Evolutionary conservation across 1,284 basidiomycete species (phyloP).

Genomic region (Ceratobasidium sp.): DNA sequence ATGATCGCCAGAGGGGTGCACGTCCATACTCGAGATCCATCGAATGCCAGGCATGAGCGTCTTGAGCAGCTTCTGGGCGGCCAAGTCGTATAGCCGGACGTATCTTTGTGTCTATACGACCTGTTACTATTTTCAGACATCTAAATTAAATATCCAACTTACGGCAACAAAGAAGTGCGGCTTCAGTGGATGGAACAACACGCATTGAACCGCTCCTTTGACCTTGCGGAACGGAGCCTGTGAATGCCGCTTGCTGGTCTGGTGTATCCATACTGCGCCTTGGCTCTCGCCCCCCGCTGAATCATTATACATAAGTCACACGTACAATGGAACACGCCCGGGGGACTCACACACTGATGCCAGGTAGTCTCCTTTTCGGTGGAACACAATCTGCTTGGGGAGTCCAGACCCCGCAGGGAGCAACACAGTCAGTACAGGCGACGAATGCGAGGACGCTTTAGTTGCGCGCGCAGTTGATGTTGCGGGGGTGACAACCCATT

Average conservation of each 20-base stretch:
- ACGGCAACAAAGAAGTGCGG: constrained; percentile 98
- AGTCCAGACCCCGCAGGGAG: constrained; percentile 73
- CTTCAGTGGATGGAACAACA: constrained; percentile 93
- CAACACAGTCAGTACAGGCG: constrained; percentile 68
- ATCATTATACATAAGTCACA: constrained; percentile 16
- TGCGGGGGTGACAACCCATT: constrained; percentile 65
- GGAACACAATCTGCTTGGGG: constrained; percentile 90
- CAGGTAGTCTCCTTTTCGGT: constrained; percentile 95
- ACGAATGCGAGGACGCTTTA: constrained; percentile 61
- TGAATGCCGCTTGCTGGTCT: constrained; percentile 90
- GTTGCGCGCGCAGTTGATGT: constrained; percentile 55
- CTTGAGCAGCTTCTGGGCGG: constrained; percentile 92
- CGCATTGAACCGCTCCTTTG: constrained; percentile 89
- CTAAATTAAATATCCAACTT: constrained; percentile 54
- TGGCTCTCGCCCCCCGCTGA: constrained; percentile 71
- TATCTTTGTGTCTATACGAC: constrained; percentile 87
- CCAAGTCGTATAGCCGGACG: constrained; percentile 94
- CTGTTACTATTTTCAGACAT: constrained; percentile 41
- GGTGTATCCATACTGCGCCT: constrained; percentile 91
- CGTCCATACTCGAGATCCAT: constrained; percentile 97
- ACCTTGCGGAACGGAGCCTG: constrained; percentile 98
- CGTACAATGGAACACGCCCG: constrained; percentile 4
- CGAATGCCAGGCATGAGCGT: constrained; percentile 92
- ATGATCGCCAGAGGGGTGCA: constrained; percentile 96
- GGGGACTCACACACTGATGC: constrained; percentile 82